phyloP scores from a whole-genome alignment of 306 rosid species.

The Parietaria judaica region DNA sequence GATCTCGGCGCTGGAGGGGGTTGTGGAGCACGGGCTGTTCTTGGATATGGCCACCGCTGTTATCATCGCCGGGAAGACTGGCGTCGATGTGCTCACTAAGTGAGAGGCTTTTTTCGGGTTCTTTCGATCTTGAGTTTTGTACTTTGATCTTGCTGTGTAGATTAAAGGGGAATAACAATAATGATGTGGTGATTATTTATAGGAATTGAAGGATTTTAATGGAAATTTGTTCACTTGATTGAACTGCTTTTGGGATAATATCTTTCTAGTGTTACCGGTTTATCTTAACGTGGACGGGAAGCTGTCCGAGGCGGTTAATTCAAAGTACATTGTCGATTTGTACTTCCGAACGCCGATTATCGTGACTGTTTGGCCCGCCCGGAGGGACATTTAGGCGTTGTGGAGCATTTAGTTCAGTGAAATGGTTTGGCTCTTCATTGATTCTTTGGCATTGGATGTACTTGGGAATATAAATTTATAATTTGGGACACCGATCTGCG shows the following conservation, averaged over 20 bases:
- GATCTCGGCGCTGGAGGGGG: slow-evolving; percentile 64
- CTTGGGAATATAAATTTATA: too few species aligned
- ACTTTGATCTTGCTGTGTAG: slow-evolving; percentile 2
- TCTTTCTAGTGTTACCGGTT: too few species aligned
- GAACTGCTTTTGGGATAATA: too few species aligned
- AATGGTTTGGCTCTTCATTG: too few species aligned
- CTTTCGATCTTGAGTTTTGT: slow-evolving; percentile 8
- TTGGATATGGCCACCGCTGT: slow-evolving; percentile 72
- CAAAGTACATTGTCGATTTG: slow-evolving; percentile 70
- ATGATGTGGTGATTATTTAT: slow-evolving; percentile 3
- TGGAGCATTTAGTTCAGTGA: too few species aligned
- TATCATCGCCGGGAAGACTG: slow-evolving; percentile 50
- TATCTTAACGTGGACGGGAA: slow-evolving; percentile 20
- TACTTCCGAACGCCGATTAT: slow-evolving; percentile 60
- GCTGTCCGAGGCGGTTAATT: slow-evolving; percentile 66
- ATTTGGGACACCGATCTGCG: too few species aligned
- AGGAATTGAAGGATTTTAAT: slow-evolving; percentile 1
- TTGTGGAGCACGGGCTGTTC: slow-evolving; percentile 79
- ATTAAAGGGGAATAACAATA: slow-evolving; percentile 8
- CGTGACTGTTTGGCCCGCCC: slow-evolving; percentile 42
- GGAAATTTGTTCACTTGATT: neutral
- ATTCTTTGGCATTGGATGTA: too few species aligned
- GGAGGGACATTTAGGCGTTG: slow-evolving; percentile 48
- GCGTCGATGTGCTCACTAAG: slow-evolving; percentile 51
- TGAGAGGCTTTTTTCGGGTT: slow-evolving; percentile 20